Evolutionary conservation across 208 protist species (phyloP), one percentile per base, ranked within the genome.

Genomic region (Acanthamoeba triangularis): DNA sequence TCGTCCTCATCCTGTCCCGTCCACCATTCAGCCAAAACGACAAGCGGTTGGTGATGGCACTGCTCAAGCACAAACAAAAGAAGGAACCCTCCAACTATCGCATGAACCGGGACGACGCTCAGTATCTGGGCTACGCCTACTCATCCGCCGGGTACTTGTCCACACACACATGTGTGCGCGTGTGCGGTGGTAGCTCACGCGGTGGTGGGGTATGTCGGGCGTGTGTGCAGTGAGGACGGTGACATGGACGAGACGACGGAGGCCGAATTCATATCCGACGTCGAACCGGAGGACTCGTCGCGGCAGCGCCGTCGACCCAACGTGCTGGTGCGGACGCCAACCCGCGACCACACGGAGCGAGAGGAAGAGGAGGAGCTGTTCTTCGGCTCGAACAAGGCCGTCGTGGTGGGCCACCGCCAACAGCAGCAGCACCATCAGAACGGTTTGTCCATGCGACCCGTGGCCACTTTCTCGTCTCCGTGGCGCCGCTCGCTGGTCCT

Each of bases 81-180:
- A 41, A 35, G 37, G 74, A 82, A 18, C 74, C 74, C 3, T 41
- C 74, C 28, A 25, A 52, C 18, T 82, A 82, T 49, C 74, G 74
- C 37, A 41, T 82, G 23, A 54, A 41, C 41, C 11, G 37, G 41
- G 74, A 41, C 41, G 74, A 82, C 41, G 74, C 74, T 25, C 74
- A 82, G 74, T 82, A 82, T 82, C 74, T 82, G 74, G 74, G 74
- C 74, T 82, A 82, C 23, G 74, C 74, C 74, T 82, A 82, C 74
- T 82, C 74, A 18, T 82, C 74, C 41, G 74, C 74, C 20, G 74
- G 74, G 74, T 82, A 82, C 33, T 2, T 14, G 16, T 76, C 18
- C 35, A 18, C 41, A 5, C 11, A 30, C 20, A 0, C 74, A 1
- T 49, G 74, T 78, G 33, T 54, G 49, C 14, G 49, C 20, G 56